Evolutionary conservation across 306 rosid species (phyloP).

Genomic region (Biancaea sappan): DNA sequence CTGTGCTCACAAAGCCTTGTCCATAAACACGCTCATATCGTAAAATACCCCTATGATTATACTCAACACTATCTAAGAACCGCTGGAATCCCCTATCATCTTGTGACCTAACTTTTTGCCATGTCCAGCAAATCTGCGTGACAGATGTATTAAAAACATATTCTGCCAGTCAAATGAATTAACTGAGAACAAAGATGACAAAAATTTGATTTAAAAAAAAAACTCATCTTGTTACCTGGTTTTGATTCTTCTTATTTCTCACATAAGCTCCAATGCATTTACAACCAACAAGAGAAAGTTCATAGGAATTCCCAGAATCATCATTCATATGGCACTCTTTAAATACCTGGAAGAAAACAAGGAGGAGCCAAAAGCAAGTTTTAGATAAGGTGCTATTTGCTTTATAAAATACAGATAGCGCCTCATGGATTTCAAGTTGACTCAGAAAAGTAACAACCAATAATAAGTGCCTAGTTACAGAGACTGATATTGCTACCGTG

Average conservation of each 20-base stretch:
- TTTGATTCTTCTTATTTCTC: constrained; percentile 87
- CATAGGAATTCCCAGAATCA: constrained; percentile 69
- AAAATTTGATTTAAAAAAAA: constrained; percentile 4
- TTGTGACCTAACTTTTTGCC: constrained; percentile 59
- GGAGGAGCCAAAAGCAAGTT: constrained; percentile 13
- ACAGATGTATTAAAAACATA: constrained; percentile 19
- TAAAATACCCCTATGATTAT: constrained; percentile 52
- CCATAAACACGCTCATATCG: constrained; percentile 67
- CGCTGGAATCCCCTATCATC: constrained; percentile 65
- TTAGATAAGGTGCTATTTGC: background rate
- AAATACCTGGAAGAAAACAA: constrained; percentile 55
- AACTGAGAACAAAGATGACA: constrained; percentile 1
- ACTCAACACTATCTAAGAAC: constrained; percentile 63
- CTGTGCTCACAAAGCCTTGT: constrained; percentile 69
- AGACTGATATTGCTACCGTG: background rate
- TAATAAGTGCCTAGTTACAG: background rate
- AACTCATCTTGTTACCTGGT: constrained; percentile 60
- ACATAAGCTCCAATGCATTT: constrained; percentile 98
- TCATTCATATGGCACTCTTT: constrained; percentile 64
- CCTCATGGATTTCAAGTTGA: background rate
- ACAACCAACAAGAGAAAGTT: constrained; percentile 85
- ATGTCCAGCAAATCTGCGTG: constrained; percentile 87
- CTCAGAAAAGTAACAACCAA: background rate
- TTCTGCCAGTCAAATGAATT: constrained; percentile 27
- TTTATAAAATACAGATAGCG: background rate